phyloP scores from a whole-genome alignment of 164 flowering plant species.

The Dillenia turbinata region DNA sequence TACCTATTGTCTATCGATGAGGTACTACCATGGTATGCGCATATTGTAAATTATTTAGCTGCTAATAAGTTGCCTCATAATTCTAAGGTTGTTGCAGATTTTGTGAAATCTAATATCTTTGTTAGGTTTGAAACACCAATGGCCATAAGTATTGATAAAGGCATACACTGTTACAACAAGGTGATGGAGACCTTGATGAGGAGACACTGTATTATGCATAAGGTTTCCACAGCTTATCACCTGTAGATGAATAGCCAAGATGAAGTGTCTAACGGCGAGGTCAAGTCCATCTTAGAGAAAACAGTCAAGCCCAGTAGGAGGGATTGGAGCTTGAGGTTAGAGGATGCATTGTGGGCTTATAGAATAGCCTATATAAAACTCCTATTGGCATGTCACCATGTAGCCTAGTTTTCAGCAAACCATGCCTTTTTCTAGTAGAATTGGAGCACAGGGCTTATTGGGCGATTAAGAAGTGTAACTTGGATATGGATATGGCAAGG shows the following conservation, averaged over 20 bases:
- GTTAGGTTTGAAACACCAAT: constrained; percentile 5
- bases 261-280: neutral
- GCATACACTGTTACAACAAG: constrained; percentile 2
- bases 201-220: neutral
- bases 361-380: neutral
- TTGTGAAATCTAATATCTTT: constrained; percentile 6
- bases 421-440: neutral
- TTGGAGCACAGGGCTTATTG: neutral
- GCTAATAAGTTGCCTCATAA: neutral
- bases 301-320: neutral
- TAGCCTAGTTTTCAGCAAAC: constrained; percentile 4
- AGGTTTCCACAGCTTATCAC: constrained; percentile 2
- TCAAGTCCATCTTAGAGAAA: constrained; percentile 2
- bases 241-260: neutral
- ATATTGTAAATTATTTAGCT: constrained; percentile 5
- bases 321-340: constrained; percentile 4
- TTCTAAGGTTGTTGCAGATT: neutral
- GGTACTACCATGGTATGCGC: constrained; percentile 7
- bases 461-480: too few species aligned
- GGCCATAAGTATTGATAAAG: constrained; percentile 8
- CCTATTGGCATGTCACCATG: constrained; percentile 7
- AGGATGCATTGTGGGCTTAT: constrained; percentile 9
- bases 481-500: too few species aligned
- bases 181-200: neutral
- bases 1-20: neutral